A percentile compares a stretch with the other conserved stretches of the same genome.
These are phyloP conservation scores for Haematococcus lacustris DNA, from an alignment of 139 green algal species.

Conservation along the genomic window DNA sequence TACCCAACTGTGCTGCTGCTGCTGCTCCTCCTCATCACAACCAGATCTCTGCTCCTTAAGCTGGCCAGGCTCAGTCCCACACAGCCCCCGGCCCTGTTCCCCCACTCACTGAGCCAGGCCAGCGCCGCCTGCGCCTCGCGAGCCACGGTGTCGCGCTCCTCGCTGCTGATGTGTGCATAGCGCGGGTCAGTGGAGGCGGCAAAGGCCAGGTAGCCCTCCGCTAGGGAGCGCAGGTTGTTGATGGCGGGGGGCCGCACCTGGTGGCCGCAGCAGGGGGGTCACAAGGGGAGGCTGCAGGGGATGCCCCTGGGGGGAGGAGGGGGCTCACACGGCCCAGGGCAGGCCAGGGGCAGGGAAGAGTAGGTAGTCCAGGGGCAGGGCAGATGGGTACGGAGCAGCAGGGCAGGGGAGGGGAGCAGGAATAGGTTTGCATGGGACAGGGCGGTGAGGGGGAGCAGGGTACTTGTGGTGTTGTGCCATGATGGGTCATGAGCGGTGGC, in stretches of 20 bases:
- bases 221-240: constrained; percentile 27
- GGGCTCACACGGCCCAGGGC: too few relatives aligned
- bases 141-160: constrained; percentile 68
- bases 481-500: too few relatives aligned
- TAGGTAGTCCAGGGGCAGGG: not conserved
- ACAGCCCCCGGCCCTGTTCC: too few relatives aligned
- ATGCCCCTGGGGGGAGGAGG: not conserved
- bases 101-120: constrained; percentile 82
- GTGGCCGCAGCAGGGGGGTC: not conserved
- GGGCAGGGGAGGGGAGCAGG: not conserved
- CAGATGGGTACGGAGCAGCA: not conserved
- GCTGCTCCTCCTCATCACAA: too few relatives aligned
- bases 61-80: too few relatives aligned
- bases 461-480: too few relatives aligned
- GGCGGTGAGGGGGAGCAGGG: too few relatives aligned
- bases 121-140: constrained; percentile 70
- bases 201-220: constrained; percentile 45
- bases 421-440: too few relatives aligned
- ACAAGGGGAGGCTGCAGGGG: not conserved
- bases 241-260: not conserved
- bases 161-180: constrained; percentile 75
- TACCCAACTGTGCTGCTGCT: too few relatives aligned
- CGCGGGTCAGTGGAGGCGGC: constrained; percentile 27
- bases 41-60: too few relatives aligned
- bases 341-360: not conserved